Evolutionary conservation across 2,329 filamentous ascomycete genomes (phyloP), one percentile per base, ranked within the genome.

Genomic region (Cladosporium sp.): DNA sequence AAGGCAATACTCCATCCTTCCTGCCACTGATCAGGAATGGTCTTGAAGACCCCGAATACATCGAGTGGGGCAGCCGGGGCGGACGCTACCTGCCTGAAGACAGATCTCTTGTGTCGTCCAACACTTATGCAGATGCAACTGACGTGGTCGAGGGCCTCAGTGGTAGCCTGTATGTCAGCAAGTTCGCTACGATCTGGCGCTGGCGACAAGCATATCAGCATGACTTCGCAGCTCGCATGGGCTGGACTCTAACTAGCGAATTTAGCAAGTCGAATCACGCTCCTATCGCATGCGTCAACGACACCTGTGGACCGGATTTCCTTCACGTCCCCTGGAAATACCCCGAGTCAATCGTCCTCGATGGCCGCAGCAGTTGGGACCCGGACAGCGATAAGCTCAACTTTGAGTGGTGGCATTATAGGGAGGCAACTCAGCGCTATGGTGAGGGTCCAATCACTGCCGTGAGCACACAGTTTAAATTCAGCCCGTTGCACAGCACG

Each of bases 1-100:
- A 85, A 65, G 80, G 79, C 14, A 79, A 81, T 58, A 80, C 78
- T 1, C 80, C 80, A 0, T 78, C 79, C 0, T 78, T 82, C 50
- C 72, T 82, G 7, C 81, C 79, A 55, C 71, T 78, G 1, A 74
- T 80, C 17, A 76, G 78, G 42, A 80, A 80, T 51, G 78, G 78
- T 1, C 72, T 82, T 0, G 75, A 76, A 19, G 70, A 74, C 5
- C 60, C 54, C 4, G 78, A 80, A 25, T 72, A 74, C 49, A 79
- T 80, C 0, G 68, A 74, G 5, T 82, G 72, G 39, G 80, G 80
- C 1, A 76, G 75, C 0, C 82, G 80, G 80, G 80, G 80, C 25
- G 80, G 80, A 0, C 72, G 80, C 4, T 82, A 81, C 60, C 69
- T 73, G 28, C 61, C 64, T 11, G 60, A 70, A 5, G 74, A 75